These are phyloP conservation scores for Echria macrotheca DNA, from an alignment of 495 filamentous ascomycete species.

Conservation along the genomic window DNA sequence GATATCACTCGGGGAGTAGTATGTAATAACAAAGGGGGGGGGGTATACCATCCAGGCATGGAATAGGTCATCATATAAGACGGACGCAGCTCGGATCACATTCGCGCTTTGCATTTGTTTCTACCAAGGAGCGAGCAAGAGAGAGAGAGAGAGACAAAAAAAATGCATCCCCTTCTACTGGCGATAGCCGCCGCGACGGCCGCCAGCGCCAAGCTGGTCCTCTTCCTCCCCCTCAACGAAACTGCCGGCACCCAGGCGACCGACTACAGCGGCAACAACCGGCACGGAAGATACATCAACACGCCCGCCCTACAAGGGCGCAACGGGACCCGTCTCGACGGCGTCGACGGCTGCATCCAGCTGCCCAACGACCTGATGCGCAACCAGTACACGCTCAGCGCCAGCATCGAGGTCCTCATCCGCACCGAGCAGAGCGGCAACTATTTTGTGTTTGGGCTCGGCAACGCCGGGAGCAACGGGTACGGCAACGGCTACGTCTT, in stretches of 20 bases:
- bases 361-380: slow-evolving; percentile 5
- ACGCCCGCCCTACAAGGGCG: neutral
- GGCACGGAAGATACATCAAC: slow-evolving; percentile 1
- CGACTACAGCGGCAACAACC: slow-evolving; percentile 3
- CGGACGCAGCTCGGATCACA: no score
- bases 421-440: neutral
- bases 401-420: neutral
- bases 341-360: slow-evolving; percentile 2
- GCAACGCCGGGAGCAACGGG: neutral
- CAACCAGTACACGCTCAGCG: neutral
- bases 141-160: no score
- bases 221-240: slow-evolving; percentile 2
- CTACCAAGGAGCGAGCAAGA: no score
- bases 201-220: neutral
- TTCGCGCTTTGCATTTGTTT: no score
- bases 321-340: neutral
- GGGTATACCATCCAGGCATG: no score
- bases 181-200: neutral
- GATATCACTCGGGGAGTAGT: no score
- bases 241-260: neutral
- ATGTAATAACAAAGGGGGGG: no score
- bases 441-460: slow-evolving; percentile 1
- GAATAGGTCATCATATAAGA: no score
- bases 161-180: neutral
- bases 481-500: slow-evolving; percentile 2